Base-by-base conservation (phyloP, 2,329 filamentous ascomycete genomes). In the Mariannaea elegans region DNA sequence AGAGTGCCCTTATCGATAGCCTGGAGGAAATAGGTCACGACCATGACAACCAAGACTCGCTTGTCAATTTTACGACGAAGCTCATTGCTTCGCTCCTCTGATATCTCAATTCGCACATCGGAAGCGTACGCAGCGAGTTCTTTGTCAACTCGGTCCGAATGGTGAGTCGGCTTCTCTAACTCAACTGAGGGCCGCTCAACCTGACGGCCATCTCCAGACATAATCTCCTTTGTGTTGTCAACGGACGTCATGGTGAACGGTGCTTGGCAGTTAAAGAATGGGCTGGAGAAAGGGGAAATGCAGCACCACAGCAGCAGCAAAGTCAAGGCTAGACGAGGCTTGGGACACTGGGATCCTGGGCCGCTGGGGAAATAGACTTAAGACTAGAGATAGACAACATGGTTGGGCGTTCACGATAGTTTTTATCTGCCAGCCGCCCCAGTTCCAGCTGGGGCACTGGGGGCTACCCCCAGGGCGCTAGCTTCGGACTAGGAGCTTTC, bases 1-100 rank as follows among this genome's bases (percentile, higher is more conserved):
- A 90, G 77, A 0, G 87, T 90, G 23, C 87, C 87, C 73, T 90
- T 90, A 73, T 90, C 88, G 44, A 90, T 80, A 44, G 87, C 84
- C 70, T 91, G 90, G 19, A 92, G 76, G 70, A 93, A 91, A 75
- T 93, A 92, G 0, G 89, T 91, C 46, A 83, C 74, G 57, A 93
- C 83, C 90, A 93, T 93, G 72, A 93, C 80, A 2, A 82, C 76
- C 41, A 94, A 77, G 2, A 93, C 84, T 29, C 90, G 84, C 62
- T 80, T 82, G 74, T 93, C 89, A 65, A 93, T 90, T 78, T 87
- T 78, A 50, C 75, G 82, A 63, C 85, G 87, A 51, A 93, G 80
- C 27, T 88, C 79, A 36, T 76, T 80, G 73, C 86, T 88, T 53
- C 89, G 86, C 58, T 84, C 86, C 1, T 81, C 76, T 3, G 82